Conservation (phyloP, 202 grass and related monocot species). For the Carex arenaria region DNA sequence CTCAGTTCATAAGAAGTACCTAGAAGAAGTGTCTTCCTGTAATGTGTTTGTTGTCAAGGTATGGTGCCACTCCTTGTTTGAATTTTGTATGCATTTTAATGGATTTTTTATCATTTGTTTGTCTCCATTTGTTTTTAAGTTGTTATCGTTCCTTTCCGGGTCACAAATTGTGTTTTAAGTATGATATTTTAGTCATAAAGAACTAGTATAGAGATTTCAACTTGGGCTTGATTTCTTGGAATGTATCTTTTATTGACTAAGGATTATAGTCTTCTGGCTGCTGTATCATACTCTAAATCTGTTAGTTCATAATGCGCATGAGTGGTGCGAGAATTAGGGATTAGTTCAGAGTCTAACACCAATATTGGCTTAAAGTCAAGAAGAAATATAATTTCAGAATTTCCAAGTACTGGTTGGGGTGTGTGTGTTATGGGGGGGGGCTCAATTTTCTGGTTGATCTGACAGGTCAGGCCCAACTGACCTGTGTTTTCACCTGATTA, state of each 20-base stretch:
- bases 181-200: not conserved
- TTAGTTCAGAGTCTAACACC: not conserved
- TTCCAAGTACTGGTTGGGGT: not conserved
- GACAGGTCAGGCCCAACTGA: not conserved
- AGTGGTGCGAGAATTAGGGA: not conserved
- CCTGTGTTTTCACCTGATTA: not conserved
- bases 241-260: not conserved
- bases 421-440: no score
- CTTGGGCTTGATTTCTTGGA: not conserved
- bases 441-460: not conserved
- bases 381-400: not conserved
- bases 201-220: not conserved
- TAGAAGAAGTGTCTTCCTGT: constrained; percentile 98
- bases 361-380: not conserved
- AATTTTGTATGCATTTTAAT: not conserved
- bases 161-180: not conserved
- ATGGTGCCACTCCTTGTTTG: constrained; percentile 1
- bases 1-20: constrained; percentile 73
- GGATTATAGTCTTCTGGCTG: not conserved
- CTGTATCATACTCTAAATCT: not conserved
- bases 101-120: not conserved
- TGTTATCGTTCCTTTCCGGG: not conserved
- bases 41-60: constrained; percentile 98
- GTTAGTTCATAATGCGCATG: not conserved
- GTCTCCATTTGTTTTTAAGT: not conserved